Base-by-base conservation (phyloP, 2,329 filamentous ascomycete genomes). In the Botrytis porri region DNA sequence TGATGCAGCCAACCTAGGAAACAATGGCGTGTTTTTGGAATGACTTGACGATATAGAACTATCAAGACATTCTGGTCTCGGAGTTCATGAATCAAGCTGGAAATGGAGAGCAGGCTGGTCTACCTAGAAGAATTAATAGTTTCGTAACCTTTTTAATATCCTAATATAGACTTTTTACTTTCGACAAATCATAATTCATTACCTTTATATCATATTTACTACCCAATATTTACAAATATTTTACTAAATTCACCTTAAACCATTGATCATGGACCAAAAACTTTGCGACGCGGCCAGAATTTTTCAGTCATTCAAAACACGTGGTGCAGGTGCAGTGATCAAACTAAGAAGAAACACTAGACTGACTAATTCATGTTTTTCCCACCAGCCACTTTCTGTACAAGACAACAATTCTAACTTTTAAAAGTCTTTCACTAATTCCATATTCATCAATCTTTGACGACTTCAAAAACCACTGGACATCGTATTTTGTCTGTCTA, bases 11-110 rank as follows among this genome's bases (percentile, higher is more conserved):
- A 9, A 51, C 8, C 43, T 59, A 54, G 69, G 59, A 54, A 63
- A 64, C 10, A 25, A 67, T 59, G 39, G 32, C 6, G 25, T 48
- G 48, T 39, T 57, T 25, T 64, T 43, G 65, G 57, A 72, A 79
- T 60, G 77, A 79, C 72, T 64, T 77, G 59, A 79, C 74, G 77
- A 77, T 74, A 73, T 72, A 73, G 69, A 74, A 37, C 73, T 72
- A 67, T 73, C 64, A 71, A 59, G 48, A 39, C 54, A 69, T 39
- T 61, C 25, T 69, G 32, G 54, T 35, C 51, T 61, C 25, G 70
- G 51, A 51, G 70, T 72, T 69, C 43, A 61, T 60, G 63, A 39
- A 57, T 25, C 39, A 32, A 29, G 41, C 54, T 59, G 69, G 61
- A 32, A 16, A 71, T 16, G 29, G 35, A 37, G 67, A 71, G 74